Base-by-base conservation (phyloP, 345 rosid species). In the Firmiana major region DNA sequence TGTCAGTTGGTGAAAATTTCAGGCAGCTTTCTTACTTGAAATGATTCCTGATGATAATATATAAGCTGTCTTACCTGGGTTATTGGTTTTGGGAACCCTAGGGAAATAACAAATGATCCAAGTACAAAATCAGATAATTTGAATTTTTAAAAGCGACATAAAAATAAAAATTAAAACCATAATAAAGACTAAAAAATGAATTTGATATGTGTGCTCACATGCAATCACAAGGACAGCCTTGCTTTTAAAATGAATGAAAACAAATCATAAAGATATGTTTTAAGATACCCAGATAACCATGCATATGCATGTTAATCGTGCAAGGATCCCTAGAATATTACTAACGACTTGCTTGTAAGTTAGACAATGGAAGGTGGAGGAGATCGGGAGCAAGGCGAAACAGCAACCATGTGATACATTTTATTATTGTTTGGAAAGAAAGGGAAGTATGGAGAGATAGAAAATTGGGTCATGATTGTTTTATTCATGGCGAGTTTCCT, bases 401-500 rank as follows among this genome's bases (percentile, higher is more conserved):
- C 57, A 66, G 64, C 77, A 65, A 38, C 63, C 87, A 85, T 74
- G 84, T 85, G 86, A 81, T 57, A 3, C 38, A 24, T 6, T 79
- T 63, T 63, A 79, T 62, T 76, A 73, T 79, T 26, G 83, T 64
- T 81, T 74, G 77, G 43, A 66, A 74, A 68, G 60, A 55, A 78
- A 75, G 78, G 64, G 70, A 81, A 71, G 59, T 40, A 75, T 21
- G 34, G 28, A 13, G 11, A 49, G 78, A 40, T 66, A 68, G 62
- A 45, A 79, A 64, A 46, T 21, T 13, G 54, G 34, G 45, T 17
- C 31, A 49, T 38, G 73, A 40, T 79, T 22, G 59, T 0, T 67
- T 63, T 54, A 58, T 81, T 51, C 79, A 31, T 75, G 78, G 78
- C 17, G 42, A 49, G 78, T 80, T 81, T 75, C 83, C 82, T 81